Conservation (phyloP, 202 grass and related monocot species). For the Zizania palustris region DNA sequence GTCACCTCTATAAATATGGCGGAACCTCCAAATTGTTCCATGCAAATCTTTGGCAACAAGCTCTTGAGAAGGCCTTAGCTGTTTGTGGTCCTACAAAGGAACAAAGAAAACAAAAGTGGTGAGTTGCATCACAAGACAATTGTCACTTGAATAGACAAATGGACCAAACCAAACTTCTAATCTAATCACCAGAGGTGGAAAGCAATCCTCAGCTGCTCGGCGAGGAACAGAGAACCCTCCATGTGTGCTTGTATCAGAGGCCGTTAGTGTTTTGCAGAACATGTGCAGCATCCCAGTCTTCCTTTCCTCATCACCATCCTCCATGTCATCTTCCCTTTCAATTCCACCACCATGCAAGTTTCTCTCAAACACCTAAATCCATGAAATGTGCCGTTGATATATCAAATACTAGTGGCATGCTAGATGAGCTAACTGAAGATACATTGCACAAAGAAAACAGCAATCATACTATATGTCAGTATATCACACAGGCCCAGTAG, state of each 20-base stretch:
- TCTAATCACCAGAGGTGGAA: constrained; percentile 73
- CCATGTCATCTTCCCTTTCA: constrained; percentile 59
- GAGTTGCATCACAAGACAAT: background rate
- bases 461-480: background rate
- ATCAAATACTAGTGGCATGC: constrained; percentile 4
- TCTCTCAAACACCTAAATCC: constrained; percentile 55
- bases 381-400: background rate
- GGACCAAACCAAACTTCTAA: constrained; percentile 22
- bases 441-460: background rate
- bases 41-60: constrained; percentile 94
- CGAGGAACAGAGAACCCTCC: constrained; percentile 98
- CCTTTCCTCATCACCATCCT: constrained; percentile 52
- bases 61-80: constrained; percentile 94
- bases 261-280: constrained; percentile 98
- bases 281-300: constrained; percentile 72
- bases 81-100: constrained; percentile 70
- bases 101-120: background rate
- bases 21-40: constrained; percentile 84
- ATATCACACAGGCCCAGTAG: constrained; percentile 1
- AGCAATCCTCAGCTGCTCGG: constrained; percentile 95
- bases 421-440: constrained; percentile 14
- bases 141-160: constrained; percentile 16
- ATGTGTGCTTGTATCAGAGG: constrained; percentile 91
- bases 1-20: constrained; percentile 98
- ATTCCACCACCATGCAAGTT: constrained; percentile 43